These are phyloP conservation scores for Echeveria elegans DNA, from an alignment of 164 flowering plant genomes.

Conservation along the genomic window DNA sequence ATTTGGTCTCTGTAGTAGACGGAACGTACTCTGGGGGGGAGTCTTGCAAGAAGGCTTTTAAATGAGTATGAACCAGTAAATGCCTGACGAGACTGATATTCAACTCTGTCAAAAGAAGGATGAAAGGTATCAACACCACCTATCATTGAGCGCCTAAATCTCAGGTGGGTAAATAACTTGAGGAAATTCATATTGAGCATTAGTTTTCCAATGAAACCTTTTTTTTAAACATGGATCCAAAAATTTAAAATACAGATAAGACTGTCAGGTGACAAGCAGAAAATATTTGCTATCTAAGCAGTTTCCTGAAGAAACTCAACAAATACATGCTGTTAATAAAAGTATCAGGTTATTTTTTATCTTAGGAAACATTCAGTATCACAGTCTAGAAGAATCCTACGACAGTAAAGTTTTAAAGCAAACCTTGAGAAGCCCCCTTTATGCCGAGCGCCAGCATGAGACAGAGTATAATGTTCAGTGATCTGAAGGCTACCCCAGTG, in stretches of 20 bases:
- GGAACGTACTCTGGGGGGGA: constrained; percentile 91
- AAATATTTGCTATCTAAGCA: not conserved
- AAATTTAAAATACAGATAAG: no score
- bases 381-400: not conserved
- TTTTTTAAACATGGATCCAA: not conserved
- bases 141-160: no score
- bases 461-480: constrained; percentile 73
- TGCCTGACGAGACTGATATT: constrained; percentile 68
- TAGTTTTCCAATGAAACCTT: not conserved
- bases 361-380: no score
- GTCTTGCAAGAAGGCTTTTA: constrained; percentile 57
- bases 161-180: not conserved
- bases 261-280: not conserved
- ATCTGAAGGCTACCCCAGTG: constrained; percentile 95
- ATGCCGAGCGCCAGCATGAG: constrained; percentile 86
- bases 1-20: constrained; percentile 93
- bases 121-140: no score
- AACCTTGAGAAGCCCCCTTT: constrained; percentile 93
- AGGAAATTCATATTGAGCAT: not conserved
- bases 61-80: constrained; percentile 70
- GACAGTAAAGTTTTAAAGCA: not conserved
- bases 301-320: no score
- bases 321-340: no score
- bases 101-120: constrained; percentile 53
- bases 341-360: no score